phyloP scores from a whole-genome alignment of 2,329 filamentous ascomycete genomes.

The Neopestalotiopsis sp. region DNA sequence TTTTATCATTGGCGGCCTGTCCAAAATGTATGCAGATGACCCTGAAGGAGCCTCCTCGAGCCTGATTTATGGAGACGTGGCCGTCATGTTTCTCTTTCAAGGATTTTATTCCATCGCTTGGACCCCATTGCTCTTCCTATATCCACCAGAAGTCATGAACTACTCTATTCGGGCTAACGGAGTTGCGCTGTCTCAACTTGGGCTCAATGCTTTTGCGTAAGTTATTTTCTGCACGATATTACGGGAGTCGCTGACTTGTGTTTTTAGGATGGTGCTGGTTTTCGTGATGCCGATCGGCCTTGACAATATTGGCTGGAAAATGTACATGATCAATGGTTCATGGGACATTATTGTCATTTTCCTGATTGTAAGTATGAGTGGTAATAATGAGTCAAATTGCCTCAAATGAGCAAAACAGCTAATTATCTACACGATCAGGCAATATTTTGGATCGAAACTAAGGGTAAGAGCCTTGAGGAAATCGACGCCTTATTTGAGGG shows the following conservation, averaged over 20 bases:
- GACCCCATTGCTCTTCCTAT: slow-evolving; percentile 53
- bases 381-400: background rate
- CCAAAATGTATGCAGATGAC: slow-evolving; percentile 44
- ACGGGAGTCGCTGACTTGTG: background rate
- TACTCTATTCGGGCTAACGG: slow-evolving; percentile 55
- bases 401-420: background rate
- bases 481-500: slow-evolving; percentile 29
- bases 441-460: slow-evolving; percentile 43
- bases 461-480: slow-evolving; percentile 42
- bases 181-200: slow-evolving; percentile 41
- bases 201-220: slow-evolving; percentile 36
- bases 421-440: slow-evolving; percentile 25
- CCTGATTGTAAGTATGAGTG: slow-evolving; percentile 39
- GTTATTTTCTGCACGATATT: slow-evolving; percentile 1
- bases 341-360: slow-evolving; percentile 45
- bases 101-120: slow-evolving; percentile 55
- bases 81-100: slow-evolving; percentile 56
- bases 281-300: slow-evolving; percentile 49
- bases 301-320: slow-evolving; percentile 48
- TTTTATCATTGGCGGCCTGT: slow-evolving; percentile 56
- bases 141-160: slow-evolving; percentile 54
- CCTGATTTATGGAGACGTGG: slow-evolving; percentile 35
- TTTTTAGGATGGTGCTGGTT: slow-evolving; percentile 39
- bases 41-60: slow-evolving; percentile 31
- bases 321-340: slow-evolving; percentile 52